Percentiles rank a stretch among this genome's conserved stretches.
phyloP scores from a whole-genome alignment of 768 basidiomycete species.

The Psilocybe tampanensis region DNA sequence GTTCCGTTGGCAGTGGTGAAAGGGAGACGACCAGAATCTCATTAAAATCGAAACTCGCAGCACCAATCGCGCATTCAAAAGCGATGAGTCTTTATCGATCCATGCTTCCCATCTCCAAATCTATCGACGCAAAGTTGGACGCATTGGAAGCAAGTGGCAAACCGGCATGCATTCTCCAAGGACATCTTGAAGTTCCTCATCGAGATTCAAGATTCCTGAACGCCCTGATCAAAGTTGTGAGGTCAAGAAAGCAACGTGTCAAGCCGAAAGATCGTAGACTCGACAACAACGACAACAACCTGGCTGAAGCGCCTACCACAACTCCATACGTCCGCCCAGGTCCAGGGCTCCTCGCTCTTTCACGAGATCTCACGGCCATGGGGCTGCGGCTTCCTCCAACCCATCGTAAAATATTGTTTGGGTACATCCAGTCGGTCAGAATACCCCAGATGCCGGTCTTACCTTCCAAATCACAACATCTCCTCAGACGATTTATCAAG shows the following conservation, averaged over 20 bases:
- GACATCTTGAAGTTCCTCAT: slow-evolving; percentile 33
- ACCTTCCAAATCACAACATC: background rate
- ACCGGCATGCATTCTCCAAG: slow-evolving; percentile 8
- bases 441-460: background rate
- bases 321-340: background rate
- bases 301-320: too few species aligned
- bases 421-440: background rate
- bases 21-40: background rate
- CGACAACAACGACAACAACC: too few species aligned
- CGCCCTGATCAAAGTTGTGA: slow-evolving; percentile 52
- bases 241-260: too few species aligned
- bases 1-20: background rate
- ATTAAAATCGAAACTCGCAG: background rate
- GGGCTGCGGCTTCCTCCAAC: background rate
- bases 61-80: background rate
- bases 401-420: background rate
- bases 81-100: slow-evolving; percentile 8
- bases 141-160: slow-evolving; percentile 2
- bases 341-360: background rate
- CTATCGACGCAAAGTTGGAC: slow-evolving; percentile 13
- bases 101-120: background rate
- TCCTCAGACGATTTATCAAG: background rate
- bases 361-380: background rate
- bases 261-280: too few species aligned
- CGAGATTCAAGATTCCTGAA: slow-evolving; percentile 75